Percentiles rank a stretch among this genome's conserved stretches.
phyloP scores from a whole-genome alignment of 1,284 basidiomycete genomes.

The Pseudozyma flocculosa region DNA sequence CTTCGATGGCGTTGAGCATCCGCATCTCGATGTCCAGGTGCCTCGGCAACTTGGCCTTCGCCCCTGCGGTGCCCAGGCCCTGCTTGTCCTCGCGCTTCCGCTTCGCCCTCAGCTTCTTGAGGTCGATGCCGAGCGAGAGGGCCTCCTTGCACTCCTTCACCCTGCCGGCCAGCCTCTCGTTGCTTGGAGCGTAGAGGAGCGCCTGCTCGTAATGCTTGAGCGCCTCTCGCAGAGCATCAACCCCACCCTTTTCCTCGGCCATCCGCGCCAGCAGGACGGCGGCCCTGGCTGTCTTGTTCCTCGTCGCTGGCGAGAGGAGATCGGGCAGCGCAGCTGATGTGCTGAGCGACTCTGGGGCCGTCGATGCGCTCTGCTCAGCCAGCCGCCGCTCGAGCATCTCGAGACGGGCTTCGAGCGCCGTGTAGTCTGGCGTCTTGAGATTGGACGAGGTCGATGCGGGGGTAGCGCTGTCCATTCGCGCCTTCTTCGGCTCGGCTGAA shows the following conservation, averaged over 20 bases:
- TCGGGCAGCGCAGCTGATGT: neutral
- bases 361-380: neutral
- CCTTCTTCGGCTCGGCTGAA: no score
- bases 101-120: neutral
- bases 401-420: neutral
- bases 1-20: neutral
- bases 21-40: neutral
- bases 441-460: neutral
- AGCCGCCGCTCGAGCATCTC: neutral
- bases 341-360: neutral
- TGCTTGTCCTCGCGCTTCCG: neutral
- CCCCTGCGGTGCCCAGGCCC: neutral
- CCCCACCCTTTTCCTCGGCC: neutral
- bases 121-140: neutral
- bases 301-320: neutral
- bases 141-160: neutral
- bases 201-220: neutral
- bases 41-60: neutral
- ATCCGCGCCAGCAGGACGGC: neutral
- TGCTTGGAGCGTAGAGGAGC: neutral
- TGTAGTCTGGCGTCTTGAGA: neutral
- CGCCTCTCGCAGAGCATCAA: neutral
- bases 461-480: neutral
- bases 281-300: conserved; percentile 2
- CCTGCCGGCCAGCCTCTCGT: neutral